Conservation (phyloP, 805 yeast species). For the Pichia nakasei region DNA sequence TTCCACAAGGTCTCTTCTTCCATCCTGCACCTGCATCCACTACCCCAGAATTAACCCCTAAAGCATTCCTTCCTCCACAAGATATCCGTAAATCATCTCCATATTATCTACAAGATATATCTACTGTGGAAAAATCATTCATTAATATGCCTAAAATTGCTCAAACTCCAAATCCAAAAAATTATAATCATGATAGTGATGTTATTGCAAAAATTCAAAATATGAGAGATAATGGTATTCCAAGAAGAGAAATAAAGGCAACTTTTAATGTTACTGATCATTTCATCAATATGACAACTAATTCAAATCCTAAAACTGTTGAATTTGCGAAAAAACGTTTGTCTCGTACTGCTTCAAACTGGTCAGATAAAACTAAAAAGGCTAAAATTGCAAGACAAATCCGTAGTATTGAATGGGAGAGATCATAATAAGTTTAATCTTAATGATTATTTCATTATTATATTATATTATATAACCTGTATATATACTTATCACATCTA, state of each 20-base stretch:
- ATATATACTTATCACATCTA: too few relatives aligned
- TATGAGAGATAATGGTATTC: slow-evolving; percentile 23
- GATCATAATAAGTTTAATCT: slow-evolving; percentile 9
- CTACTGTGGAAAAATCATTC: slow-evolving; percentile 11
- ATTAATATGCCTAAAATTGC: slow-evolving; percentile 25
- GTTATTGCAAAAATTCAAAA: slow-evolving; percentile 23
- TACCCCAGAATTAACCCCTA: slow-evolving; percentile 27
- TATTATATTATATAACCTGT: too few relatives aligned
- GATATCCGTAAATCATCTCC: slow-evolving; percentile 24
- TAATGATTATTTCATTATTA: slow-evolving; percentile 2
- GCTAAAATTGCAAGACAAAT: slow-evolving; percentile 19
- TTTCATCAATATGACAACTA: slow-evolving; percentile 26
- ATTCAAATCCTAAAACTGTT: slow-evolving; percentile 15
- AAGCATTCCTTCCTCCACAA: slow-evolving; percentile 25
- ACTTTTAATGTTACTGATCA: slow-evolving; percentile 23
- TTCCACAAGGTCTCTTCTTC: slow-evolving; percentile 27
- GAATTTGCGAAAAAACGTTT: slow-evolving; percentile 15
- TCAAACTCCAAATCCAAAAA: slow-evolving; percentile 16
- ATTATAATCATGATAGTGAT: slow-evolving; percentile 19
- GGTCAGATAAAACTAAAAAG: slow-evolving; percentile 18
- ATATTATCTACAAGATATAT: slow-evolving; percentile 22
- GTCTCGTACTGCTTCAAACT: slow-evolving; percentile 17
- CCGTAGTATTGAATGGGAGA: slow-evolving; percentile 20
- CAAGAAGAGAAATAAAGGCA: slow-evolving; percentile 24
- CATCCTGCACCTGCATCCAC: slow-evolving; percentile 31